A percentile compares a stretch with the other conserved stretches of the same genome.
Conservation (phyloP, 2,329 filamentous ascomycete species). For the Daldinia sp. region DNA sequence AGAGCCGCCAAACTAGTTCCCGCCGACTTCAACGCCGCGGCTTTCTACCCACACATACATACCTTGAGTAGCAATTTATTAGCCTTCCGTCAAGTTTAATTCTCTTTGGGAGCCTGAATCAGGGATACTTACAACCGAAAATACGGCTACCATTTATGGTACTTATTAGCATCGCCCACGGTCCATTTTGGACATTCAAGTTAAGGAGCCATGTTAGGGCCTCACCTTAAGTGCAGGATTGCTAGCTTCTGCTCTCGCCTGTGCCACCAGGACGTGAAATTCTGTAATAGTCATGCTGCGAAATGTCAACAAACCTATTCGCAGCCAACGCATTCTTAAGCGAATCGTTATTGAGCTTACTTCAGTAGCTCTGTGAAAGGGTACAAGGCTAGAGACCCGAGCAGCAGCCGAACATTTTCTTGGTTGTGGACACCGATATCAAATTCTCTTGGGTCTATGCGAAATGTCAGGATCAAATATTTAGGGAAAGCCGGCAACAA, state of each 20-base stretch:
- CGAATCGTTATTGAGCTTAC: conserved; percentile 52
- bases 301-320: conserved; percentile 27
- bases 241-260: conserved; percentile 58
- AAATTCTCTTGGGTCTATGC: conserved; percentile 62
- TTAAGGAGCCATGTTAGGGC: conserved; percentile 5
- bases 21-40: conserved; percentile 52
- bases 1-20: conserved; percentile 21
- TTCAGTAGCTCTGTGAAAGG: conserved; percentile 65
- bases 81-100: conserved; percentile 17
- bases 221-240: conserved; percentile 68
- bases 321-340: not conserved
- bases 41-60: conserved; percentile 73
- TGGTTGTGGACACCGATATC: conserved; percentile 67
- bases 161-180: conserved; percentile 27
- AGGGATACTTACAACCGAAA: conserved; percentile 66
- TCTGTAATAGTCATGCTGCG: conserved; percentile 69
- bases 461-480: conserved; percentile 37
- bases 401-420: conserved; percentile 65
- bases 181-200: conserved; percentile 5
- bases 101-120: not conserved
- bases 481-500: conserved; percentile 3
- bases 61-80: conserved; percentile 55
- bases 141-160: conserved; percentile 62
- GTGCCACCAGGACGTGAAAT: conserved; percentile 67
- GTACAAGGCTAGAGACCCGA: conserved; percentile 68